Evolutionary conservation across 495 filamentous ascomycete genomes (phyloP).

Genomic region (Penicillium simplicissimum): DNA sequence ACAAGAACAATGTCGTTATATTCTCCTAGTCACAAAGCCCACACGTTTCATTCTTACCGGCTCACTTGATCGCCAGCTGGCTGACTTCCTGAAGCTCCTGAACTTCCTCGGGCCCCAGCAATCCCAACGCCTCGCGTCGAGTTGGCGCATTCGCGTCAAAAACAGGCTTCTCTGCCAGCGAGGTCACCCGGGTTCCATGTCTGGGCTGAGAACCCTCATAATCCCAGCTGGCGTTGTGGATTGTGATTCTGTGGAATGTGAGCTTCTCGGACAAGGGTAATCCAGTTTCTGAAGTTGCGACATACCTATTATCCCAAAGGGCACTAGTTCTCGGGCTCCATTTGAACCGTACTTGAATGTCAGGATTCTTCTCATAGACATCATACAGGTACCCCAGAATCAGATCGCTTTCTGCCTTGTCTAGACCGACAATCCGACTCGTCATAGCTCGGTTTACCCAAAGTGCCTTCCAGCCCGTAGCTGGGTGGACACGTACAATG

Average conservation of each 20-base stretch:
- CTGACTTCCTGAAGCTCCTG: conserved; percentile 11
- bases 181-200: conserved; percentile 64
- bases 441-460: conserved; percentile 72
- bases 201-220: conserved; percentile 62
- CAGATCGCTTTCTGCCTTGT: conserved; percentile 66
- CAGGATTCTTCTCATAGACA: conserved; percentile 64
- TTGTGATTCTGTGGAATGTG: conserved; percentile 60
- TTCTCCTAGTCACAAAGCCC: background rate
- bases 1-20: background rate
- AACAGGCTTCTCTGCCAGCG: conserved; percentile 66
- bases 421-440: conserved; percentile 61
- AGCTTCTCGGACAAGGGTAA: conserved; percentile 54
- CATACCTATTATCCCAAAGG: conserved; percentile 65
- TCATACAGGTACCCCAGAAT: conserved; percentile 66
- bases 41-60: background rate
- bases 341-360: conserved; percentile 67
- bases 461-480: conserved; percentile 68
- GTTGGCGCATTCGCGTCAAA: conserved; percentile 61
- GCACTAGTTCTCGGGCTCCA: conserved; percentile 63
- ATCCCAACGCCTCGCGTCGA: conserved; percentile 59
- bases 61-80: background rate
- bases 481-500: conserved; percentile 69
- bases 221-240: conserved; percentile 69
- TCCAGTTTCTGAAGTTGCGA: conserved; percentile 44
- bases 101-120: conserved; percentile 33